Evolutionary conservation across 495 filamentous ascomycete genomes (phyloP).

Genomic region (Penicillium herquei): DNA sequence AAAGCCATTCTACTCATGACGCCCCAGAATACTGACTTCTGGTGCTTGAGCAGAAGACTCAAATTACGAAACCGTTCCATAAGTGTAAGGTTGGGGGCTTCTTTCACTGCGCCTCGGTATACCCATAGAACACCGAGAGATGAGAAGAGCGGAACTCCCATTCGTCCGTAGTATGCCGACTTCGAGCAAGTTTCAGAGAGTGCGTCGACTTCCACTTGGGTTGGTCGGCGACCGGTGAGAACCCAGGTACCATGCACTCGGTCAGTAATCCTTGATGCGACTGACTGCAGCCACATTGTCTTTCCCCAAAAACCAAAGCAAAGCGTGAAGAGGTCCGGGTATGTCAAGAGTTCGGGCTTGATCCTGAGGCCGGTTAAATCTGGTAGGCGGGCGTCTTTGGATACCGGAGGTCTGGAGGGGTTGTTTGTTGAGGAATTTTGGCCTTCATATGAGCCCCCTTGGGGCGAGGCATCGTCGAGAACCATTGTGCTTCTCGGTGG

Average conservation of each 20-base stretch:
- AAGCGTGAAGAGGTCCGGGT: conserved; percentile 28
- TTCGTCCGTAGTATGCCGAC: conserved; percentile 18
- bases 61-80: conserved; percentile 1
- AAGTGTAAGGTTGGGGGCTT: conserved; percentile 8
- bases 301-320: conserved; percentile 31
- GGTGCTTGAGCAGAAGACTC: neutral
- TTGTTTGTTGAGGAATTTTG: conserved; percentile 6
- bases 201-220: conserved; percentile 40
- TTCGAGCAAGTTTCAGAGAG: conserved; percentile 22
- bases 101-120: conserved; percentile 8
- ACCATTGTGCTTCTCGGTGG: conserved; percentile 18
- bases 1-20: conserved; percentile 5
- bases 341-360: conserved; percentile 17
- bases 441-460: conserved; percentile 9
- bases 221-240: conserved; percentile 24
- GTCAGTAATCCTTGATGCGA: neutral
- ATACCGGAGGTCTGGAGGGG: neutral
- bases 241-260: conserved; percentile 21
- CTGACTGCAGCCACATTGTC: conserved; percentile 3
- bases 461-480: conserved; percentile 22
- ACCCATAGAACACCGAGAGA: conserved; percentile 8
- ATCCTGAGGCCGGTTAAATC: conserved; percentile 1
- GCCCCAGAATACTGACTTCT: neutral
- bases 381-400: conserved; percentile 9
- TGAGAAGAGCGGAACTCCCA: conserved; percentile 20